Percentiles rank a stretch among this genome's conserved stretches.
Evolutionary conservation across 805 yeast species (phyloP).

Genomic region (Lipomyces sp.): DNA sequence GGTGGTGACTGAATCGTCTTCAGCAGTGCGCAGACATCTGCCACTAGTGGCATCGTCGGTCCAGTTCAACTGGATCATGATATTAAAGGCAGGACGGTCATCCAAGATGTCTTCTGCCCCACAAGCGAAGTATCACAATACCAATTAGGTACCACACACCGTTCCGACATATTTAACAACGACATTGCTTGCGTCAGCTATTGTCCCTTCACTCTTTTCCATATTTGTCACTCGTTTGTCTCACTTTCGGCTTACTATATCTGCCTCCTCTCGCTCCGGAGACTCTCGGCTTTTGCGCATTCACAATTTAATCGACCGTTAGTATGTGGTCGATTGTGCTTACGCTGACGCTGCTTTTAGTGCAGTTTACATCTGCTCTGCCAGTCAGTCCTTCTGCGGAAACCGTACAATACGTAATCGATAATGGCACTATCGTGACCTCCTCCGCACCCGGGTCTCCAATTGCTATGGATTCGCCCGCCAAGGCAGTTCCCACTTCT

Average conservation of each 20-base stretch:
- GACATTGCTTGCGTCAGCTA: neutral
- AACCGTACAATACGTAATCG: slow-evolving; percentile 16
- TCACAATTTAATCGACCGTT: neutral
- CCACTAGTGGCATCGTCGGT: neutral
- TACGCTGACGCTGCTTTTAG: neutral
- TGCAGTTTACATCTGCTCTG: neutral
- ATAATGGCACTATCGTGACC: neutral
- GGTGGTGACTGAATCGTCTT: neutral
- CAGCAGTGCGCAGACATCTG: neutral
- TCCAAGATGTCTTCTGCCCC: no score
- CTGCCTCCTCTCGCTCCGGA: no score
- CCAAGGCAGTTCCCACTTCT: neutral
- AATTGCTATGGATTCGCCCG: neutral
- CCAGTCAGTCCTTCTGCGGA: slow-evolving; percentile 9
- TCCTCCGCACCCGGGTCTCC: slow-evolving; percentile 8
- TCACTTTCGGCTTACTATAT: no score
- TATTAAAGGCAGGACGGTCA: neutral
- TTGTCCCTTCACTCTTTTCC: neutral
- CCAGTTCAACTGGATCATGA: neutral
- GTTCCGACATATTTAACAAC: neutral
- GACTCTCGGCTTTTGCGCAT: no score
- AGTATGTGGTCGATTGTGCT: neutral
- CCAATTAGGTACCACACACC: no score
- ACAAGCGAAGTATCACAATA: no score
- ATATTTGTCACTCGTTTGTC: no score